Conservation (phyloP, 495 filamentous ascomycete species). For the Chaetomidium leptoderma region DNA sequence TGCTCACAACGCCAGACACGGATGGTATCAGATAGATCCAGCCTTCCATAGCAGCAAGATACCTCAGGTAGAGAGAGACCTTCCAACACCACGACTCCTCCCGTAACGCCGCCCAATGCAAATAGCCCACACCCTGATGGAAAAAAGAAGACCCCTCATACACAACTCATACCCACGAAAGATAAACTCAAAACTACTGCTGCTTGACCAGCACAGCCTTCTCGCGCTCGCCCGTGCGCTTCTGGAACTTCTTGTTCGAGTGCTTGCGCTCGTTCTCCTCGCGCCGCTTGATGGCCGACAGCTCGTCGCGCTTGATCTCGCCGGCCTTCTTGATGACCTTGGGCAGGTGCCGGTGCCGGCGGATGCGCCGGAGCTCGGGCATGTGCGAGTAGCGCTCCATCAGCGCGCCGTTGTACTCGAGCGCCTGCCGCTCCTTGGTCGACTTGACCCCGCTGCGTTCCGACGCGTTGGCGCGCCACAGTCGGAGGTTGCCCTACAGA, state of each 20-base stretch:
- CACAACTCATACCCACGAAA: background rate
- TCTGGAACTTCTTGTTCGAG: conserved; percentile 68
- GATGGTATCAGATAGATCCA: conserved; percentile 29
- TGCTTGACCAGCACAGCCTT: conserved; percentile 82
- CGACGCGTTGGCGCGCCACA: conserved; percentile 90
- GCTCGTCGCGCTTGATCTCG: conserved; percentile 92
- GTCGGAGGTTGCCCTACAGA: conserved; percentile 68
- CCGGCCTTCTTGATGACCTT: conserved; percentile 95
- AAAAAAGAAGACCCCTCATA: background rate
- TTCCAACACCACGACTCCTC: background rate
- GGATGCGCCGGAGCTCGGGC: conserved; percentile 91
- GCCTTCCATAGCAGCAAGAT: background rate
- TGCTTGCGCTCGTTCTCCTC: conserved; percentile 95
- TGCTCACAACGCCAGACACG: conserved; percentile 20
- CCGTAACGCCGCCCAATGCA: conserved; percentile 29
- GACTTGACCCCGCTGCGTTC: conserved; percentile 80
- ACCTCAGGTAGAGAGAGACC: background rate
- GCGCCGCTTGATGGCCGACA: conserved; percentile 77
- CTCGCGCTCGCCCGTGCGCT: conserved; percentile 79
- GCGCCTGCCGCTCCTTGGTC: conserved; percentile 70
- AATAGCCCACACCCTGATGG: background rate
- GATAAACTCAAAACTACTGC: conserved; percentile 47
- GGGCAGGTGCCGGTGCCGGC: conserved; percentile 84
- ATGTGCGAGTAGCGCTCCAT: conserved; percentile 85
- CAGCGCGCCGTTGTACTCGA: conserved; percentile 89